phyloP scores from a whole-genome alignment of 1,139 yeast species.

The Geotrichum phurueaensis region DNA sequence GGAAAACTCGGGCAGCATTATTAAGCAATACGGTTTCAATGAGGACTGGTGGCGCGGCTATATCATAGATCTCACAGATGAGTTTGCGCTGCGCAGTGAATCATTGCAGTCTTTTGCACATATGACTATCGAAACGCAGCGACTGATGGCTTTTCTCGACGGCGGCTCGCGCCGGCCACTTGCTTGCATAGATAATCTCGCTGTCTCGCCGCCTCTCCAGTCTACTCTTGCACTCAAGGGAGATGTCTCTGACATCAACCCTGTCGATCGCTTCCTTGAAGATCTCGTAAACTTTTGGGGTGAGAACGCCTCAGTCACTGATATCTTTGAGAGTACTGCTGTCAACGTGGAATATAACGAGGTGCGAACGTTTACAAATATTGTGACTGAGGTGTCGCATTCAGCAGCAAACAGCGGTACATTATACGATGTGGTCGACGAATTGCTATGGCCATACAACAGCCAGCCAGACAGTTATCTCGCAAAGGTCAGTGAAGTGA shows the following conservation, averaged over 20 bases:
- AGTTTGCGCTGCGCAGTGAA: background rate
- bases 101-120: constrained; percentile 22
- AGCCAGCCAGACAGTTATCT: constrained; percentile 29
- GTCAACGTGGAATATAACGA: constrained; percentile 22
- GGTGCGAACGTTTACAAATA: constrained; percentile 21
- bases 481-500: constrained; percentile 36
- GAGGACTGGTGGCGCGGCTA: constrained; percentile 44
- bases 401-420: constrained; percentile 21
- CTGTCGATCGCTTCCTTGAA: constrained; percentile 24
- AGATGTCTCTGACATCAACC: constrained; percentile 21
- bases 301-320: background rate
- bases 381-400: constrained; percentile 26
- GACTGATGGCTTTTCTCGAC: constrained; percentile 42
- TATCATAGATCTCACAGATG: constrained; percentile 16
- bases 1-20: constrained; percentile 30
- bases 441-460: constrained; percentile 25
- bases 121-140: constrained; percentile 38
- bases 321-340: constrained; percentile 21
- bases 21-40: constrained; percentile 38
- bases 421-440: constrained; percentile 28
- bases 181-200: constrained; percentile 38
- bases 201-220: constrained; percentile 25
- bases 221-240: constrained; percentile 27
- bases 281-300: constrained; percentile 6
- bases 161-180: constrained; percentile 39